A percentile compares a stretch with the other conserved stretches of the same genome.
phyloP scores from a whole-genome alignment of 805 yeast species.

The Saturnispora saitoi region DNA sequence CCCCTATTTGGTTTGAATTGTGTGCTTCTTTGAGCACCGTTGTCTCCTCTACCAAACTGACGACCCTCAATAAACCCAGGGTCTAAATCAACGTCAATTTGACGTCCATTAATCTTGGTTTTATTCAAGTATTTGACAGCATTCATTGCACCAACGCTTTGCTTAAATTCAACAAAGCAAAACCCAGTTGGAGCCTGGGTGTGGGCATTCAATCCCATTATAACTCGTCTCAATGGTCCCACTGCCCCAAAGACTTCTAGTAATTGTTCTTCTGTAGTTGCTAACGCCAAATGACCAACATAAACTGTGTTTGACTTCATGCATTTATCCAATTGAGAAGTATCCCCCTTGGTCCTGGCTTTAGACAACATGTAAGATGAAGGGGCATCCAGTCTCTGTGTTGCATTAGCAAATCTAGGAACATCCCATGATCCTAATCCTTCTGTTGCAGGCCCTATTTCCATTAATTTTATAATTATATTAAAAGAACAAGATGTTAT shows the following conservation, averaged over 20 bases:
- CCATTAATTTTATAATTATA: not conserved
- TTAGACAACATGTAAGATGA: constrained; percentile 59
- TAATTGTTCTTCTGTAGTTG: constrained; percentile 91
- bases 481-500: not conserved
- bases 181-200: constrained; percentile 94
- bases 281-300: constrained; percentile 83
- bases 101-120: constrained; percentile 76
- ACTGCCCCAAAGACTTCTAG: constrained; percentile 78
- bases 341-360: constrained; percentile 40
- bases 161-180: constrained; percentile 77
- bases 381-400: constrained; percentile 62
- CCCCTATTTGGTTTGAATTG: constrained; percentile 11
- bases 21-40: constrained; percentile 72
- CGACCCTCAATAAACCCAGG: constrained; percentile 95
- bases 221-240: constrained; percentile 69
- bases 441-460: constrained; percentile 12
- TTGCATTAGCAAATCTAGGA: constrained; percentile 52
- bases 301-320: constrained; percentile 69
- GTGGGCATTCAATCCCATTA: constrained; percentile 92
- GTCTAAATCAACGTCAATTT: constrained; percentile 81
- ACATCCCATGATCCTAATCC: constrained; percentile 39
- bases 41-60: constrained; percentile 88
- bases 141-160: constrained; percentile 63
- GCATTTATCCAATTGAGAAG: constrained; percentile 52
- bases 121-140: constrained; percentile 77